Evolutionary conservation across 805 yeast species (phyloP).

Genomic region (Metschnikowia borealis): DNA sequence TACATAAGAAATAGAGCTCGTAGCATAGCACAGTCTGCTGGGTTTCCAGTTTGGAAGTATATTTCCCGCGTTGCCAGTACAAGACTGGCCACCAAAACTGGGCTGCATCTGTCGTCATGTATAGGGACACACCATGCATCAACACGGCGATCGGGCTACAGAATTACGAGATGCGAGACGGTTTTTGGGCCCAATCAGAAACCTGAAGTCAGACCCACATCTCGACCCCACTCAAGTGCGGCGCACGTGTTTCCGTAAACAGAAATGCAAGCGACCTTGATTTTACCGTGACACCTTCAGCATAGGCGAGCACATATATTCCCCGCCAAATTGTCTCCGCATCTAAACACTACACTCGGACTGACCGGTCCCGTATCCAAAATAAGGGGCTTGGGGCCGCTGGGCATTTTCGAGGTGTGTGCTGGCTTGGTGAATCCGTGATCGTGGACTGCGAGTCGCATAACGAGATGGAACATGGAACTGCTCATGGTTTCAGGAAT

Average conservation of each 20-base stretch:
- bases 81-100: not conserved
- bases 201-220: not conserved
- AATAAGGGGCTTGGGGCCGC: too few relatives aligned
- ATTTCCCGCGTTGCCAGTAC: not conserved
- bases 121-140: not conserved
- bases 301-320: too few relatives aligned
- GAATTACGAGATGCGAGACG: not conserved
- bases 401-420: too few relatives aligned
- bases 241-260: not conserved
- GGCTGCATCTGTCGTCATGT: not conserved
- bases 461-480: too few relatives aligned
- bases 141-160: not conserved
- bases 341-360: not conserved
- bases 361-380: too few relatives aligned
- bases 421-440: too few relatives aligned
- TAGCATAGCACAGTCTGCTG: not conserved
- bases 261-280: not conserved
- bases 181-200: not conserved
- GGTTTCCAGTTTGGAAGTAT: not conserved
- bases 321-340: not conserved
- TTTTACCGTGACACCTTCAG: not conserved
- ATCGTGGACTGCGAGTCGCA: too few relatives aligned
- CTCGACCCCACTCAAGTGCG: not conserved
- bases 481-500: too few relatives aligned
- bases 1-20: not conserved